These are phyloP conservation scores for Sedum album DNA, from an alignment of 164 flowering plant species.

Conservation along the genomic window DNA sequence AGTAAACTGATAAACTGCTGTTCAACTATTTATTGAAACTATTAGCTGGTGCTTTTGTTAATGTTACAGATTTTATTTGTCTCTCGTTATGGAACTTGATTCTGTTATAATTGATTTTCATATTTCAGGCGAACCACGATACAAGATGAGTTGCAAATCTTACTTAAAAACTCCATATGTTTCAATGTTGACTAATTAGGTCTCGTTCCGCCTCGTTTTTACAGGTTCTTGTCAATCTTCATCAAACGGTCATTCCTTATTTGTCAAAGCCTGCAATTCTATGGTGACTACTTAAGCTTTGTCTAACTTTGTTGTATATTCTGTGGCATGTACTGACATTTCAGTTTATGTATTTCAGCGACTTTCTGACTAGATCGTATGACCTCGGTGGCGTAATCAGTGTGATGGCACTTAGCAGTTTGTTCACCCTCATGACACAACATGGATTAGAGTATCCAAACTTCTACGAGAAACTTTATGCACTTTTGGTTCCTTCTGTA, in stretches of 20 bases:
- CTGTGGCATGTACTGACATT: background rate
- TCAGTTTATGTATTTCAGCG: slow-evolving; percentile 46
- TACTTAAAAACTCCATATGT: background rate
- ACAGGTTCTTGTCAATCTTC: slow-evolving; percentile 80
- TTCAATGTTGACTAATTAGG: background rate
- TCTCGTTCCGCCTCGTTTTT: slow-evolving; percentile 6
- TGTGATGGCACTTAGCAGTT: slow-evolving; percentile 95
- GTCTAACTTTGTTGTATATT: background rate
- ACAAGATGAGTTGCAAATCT: background rate
- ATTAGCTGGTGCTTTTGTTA: background rate
- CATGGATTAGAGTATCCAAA: slow-evolving; percentile 90
- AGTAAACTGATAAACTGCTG: too few relatives aligned
- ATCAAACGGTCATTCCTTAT: slow-evolving; percentile 69
- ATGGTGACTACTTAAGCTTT: slow-evolving; percentile 34
- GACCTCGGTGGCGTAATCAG: slow-evolving; percentile 95
- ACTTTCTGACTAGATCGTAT: slow-evolving; percentile 89
- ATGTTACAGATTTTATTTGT: background rate
- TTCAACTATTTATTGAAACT: too few relatives aligned
- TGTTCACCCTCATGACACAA: slow-evolving; percentile 80
- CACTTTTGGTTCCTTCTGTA: slow-evolving; percentile 62
- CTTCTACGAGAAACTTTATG: slow-evolving; percentile 89
- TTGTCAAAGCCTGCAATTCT: slow-evolving; percentile 69
- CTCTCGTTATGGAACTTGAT: background rate
- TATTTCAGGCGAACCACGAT: background rate
- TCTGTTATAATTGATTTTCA: too few relatives aligned